Conservation (phyloP, 495 filamentous ascomycete genomes). For the Xylaria nigripes region DNA sequence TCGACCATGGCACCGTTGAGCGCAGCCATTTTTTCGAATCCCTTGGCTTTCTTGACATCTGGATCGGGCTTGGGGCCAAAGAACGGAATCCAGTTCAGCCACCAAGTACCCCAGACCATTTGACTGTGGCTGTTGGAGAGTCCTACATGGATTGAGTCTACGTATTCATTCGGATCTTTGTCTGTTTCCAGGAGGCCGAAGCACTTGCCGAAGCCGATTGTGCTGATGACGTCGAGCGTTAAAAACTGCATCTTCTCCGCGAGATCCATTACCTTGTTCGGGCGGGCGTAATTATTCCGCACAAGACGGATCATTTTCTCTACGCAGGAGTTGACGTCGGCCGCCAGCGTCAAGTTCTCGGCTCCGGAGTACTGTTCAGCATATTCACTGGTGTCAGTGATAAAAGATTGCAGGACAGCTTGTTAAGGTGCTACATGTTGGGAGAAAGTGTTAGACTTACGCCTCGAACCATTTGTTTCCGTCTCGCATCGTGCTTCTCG, state of each 20-base stretch:
- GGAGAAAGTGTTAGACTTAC: conserved; percentile 22
- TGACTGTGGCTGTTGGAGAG: conserved; percentile 18
- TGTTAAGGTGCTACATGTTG: not conserved
- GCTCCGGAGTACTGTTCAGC: conserved; percentile 33
- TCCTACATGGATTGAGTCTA: conserved; percentile 26
- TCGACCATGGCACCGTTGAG: conserved; percentile 24
- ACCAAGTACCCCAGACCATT: not conserved
- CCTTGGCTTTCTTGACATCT: conserved; percentile 34
- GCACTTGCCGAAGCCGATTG: conserved; percentile 34
- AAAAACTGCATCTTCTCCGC: conserved; percentile 34
- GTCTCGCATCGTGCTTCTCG: conserved; percentile 24
- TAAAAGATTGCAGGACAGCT: no score
- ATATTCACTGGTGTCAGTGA: not conserved
- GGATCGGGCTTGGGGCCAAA: conserved; percentile 12
- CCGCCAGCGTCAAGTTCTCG: conserved; percentile 33
- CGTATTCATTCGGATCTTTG: conserved; percentile 34
- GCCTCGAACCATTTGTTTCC: conserved; percentile 29
- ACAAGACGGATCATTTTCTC: conserved; percentile 22
- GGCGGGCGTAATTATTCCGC: conserved; percentile 25
- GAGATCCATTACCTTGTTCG: conserved; percentile 32
- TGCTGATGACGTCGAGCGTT: conserved; percentile 39
- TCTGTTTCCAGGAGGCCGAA: conserved; percentile 36
- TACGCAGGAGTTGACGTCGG: conserved; percentile 25
- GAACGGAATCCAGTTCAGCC: conserved; percentile 17
- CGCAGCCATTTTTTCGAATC: conserved; percentile 40